A percentile compares a stretch with the other conserved stretches of the same genome.
Conservation (phyloP, 257 asterid genomes). For the Penstemon barbatus region DNA sequence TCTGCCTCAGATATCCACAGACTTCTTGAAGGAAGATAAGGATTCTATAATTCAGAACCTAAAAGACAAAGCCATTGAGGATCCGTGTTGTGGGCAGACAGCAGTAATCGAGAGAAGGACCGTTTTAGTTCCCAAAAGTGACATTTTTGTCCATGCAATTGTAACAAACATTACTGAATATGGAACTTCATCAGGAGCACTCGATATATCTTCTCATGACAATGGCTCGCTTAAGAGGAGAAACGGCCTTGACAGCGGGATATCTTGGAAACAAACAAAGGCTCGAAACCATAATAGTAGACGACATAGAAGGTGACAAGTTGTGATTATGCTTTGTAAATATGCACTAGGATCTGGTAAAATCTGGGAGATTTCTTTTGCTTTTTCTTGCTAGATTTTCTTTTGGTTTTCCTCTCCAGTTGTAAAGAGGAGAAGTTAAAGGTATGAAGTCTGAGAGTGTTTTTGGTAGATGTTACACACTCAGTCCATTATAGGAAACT, state of each 20-base stretch:
- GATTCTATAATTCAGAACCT: conserved; percentile 57
- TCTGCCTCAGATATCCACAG: conserved; percentile 45
- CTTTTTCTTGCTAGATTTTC: conserved; percentile 18
- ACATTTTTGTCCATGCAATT: conserved; percentile 56
- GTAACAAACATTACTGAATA: conserved; percentile 64
- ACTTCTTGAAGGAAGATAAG: conserved; percentile 44
- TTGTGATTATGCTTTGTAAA: conserved; percentile 33
- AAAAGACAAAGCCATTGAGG: conserved; percentile 51
- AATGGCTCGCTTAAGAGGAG: conserved; percentile 50
- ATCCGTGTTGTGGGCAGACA: conserved; percentile 73
- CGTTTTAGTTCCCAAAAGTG: conserved; percentile 59
- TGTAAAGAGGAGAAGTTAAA: conserved; percentile 13
- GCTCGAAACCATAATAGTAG: conserved; percentile 44
- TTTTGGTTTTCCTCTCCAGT: not conserved
- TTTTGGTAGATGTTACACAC: conserved; percentile 44
- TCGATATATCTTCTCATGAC: conserved; percentile 27
- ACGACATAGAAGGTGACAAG: conserved; percentile 39
- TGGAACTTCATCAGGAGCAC: conserved; percentile 28
- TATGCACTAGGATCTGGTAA: conserved; percentile 31
- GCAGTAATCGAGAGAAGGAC: conserved; percentile 56
- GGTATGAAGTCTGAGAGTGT: conserved; percentile 33
- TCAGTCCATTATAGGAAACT: conserved; percentile 33
- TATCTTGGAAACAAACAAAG: conserved; percentile 55
- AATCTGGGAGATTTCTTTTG: conserved; percentile 10
- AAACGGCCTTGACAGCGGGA: conserved; percentile 38